Base-by-base conservation (phyloP, 495 filamentous ascomycete species). In the Platismatia glauca region DNA sequence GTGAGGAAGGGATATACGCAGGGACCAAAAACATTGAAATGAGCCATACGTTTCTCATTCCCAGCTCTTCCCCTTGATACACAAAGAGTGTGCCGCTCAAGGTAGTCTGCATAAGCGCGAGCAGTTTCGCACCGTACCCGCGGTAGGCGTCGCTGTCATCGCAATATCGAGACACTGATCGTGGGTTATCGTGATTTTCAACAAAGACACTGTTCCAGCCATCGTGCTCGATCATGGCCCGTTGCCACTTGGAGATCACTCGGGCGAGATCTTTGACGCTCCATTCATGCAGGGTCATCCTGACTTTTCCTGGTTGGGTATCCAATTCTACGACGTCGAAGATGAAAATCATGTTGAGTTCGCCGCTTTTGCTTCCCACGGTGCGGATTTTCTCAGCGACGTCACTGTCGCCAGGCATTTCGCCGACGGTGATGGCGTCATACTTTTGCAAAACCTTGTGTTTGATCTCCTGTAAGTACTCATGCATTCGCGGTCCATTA, bases 291-390 rank as follows among this genome's bases (percentile, higher is more conserved):
- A 74, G 66, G 4, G 68, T 63, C 69, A 71, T 68, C 60, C 70
- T 63, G 69, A 73, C 66, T 69, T 75, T 43, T 68, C 70, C 31
- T 68, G 66, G 12, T 64, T 64, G 22, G 74, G 74, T 63, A 68
- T 81, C 83, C 16, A 86, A 61, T 55, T 81, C 77, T 18, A 84
- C 80, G 52, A 77, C 55, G 59, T 84, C 82, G 68, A 86, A 86
- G 62, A 84, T 78, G 71, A 87, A 87, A 13, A 85, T 74, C 84
- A 87, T 87, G 69, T 78, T 78, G 22, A 87, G 72, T 62, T 86
- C 79, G 44, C 72, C 71, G 39, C 76, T 75, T 41, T 72, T 71
- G 12, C 71, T 67, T 3, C 74, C 66, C 37, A 86, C 77, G 57
- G 76, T 78, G 29, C 74, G 73, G 22, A 85, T 69, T n/a, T 86